Evolutionary conservation across 179 eudicot genomes (phyloP), one percentile per base, ranked within the genome.

Genomic region (Corrigiola litoralis): DNA sequence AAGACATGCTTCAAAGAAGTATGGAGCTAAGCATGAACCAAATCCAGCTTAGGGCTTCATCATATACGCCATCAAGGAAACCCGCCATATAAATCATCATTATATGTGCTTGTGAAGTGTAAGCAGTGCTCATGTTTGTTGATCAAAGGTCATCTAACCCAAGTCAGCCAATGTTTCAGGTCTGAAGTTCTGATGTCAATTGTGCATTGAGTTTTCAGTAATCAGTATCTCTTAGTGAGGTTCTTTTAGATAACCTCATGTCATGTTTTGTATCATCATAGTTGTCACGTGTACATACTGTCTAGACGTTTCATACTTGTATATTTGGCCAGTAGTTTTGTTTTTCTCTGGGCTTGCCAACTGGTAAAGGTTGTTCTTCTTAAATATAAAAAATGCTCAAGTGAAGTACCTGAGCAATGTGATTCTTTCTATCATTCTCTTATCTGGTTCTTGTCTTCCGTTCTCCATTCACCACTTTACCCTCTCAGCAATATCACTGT

Each of bases 1-100:
- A 81, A 60, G 90, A 81, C 50, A 78, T 87, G 86, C 85, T 83
- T 63, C 86, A 77, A 17, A 73, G 78, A 65, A 81, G 78, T 41
- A 68, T 81, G 87, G 85, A 83, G 65, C 49, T 63, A 11, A 69
- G 82, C 64, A 31, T 85, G 77, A 79, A 72, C 63, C 67, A 64
- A 16, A 25, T 80, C 38, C 82, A 78, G 75, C 57, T 59, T 8
- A 62, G 71, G 61, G 81, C 73, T 51, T 58, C 77, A 63, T 60
- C 79, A 31, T 69, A 79, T 58, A 67, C 76, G 9, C 51, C 72
- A 7, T 55, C 74, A 24, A 55, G 48, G 53, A 58, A 38, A 58
- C 45, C 53, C 2, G 48, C 67, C 24, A 5, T 28, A 12, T 57
- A 54, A 58, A 29, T 23, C 11, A 4, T 37, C 2, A 8, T 4